A percentile compares a stretch with the other conserved stretches of the same genome.
Evolutionary conservation across 768 basidiomycete genomes (phyloP).

Genomic region (Trametes sanguinea): DNA sequence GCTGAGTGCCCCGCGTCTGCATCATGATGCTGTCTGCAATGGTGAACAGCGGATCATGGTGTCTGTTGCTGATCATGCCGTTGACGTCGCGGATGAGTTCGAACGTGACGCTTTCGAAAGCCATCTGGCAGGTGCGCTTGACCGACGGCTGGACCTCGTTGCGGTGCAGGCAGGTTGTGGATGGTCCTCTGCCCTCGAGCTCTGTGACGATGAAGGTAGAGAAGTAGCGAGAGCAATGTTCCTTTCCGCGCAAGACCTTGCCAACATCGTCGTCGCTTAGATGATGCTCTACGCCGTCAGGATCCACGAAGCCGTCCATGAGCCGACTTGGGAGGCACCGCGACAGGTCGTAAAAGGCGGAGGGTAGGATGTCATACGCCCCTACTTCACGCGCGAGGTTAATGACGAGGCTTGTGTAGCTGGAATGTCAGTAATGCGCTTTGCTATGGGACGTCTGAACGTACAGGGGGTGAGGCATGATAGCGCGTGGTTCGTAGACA

Average conservation of each 20-base stretch:
- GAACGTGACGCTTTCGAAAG: slow-evolving; percentile 74
- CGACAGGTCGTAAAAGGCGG: slow-evolving; percentile 81
- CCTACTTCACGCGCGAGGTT: slow-evolving; percentile 62
- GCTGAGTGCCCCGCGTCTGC: slow-evolving; percentile 54
- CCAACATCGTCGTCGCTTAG: slow-evolving; percentile 59
- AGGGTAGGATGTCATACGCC: slow-evolving; percentile 61
- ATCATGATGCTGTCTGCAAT: slow-evolving; percentile 68
- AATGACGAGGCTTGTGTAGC: slow-evolving; percentile 55
- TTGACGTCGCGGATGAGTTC: slow-evolving; percentile 75
- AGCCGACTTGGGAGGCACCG: slow-evolving; percentile 65
- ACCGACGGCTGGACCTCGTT: slow-evolving; percentile 46
- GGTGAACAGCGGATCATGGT: slow-evolving; percentile 70
- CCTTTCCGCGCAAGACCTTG: slow-evolving; percentile 64
- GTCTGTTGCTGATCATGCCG: slow-evolving; percentile 63
- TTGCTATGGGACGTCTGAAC: slow-evolving; percentile 26
- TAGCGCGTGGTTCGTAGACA: slow-evolving; percentile 54
- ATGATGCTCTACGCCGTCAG: slow-evolving; percentile 38
- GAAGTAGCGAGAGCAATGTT: slow-evolving; percentile 71
- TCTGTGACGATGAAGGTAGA: slow-evolving; percentile 78
- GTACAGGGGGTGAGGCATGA: slow-evolving; percentile 70
- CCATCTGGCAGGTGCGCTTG: slow-evolving; percentile 63
- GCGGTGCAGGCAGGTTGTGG: slow-evolving; percentile 47
- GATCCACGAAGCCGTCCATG: slow-evolving; percentile 50
- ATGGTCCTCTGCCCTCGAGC: slow-evolving; percentile 61
- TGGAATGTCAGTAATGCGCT: neutral